Base-by-base conservation (phyloP, 305 asterid genomes). In the Fraxinus sp. region DNA sequence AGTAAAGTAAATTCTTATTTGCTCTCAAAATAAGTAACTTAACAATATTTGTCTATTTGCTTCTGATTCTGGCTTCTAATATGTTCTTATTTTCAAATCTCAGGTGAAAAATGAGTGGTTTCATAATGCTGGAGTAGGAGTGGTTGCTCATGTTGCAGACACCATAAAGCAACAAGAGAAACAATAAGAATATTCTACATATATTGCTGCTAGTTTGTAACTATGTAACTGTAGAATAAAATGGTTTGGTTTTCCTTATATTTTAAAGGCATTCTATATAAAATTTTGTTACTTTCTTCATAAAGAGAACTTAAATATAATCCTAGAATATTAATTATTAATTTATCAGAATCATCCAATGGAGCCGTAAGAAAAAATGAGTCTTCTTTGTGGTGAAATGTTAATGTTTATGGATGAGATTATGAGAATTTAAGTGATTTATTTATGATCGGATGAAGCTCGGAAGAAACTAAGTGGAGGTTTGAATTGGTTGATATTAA, bases 71-170 rank as follows among this genome's bases (percentile, higher is more conserved):
- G 55, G 55, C 55, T 44, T 44, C 55, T 44, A 24, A 7, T 73
- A 49, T 30, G 16, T 86, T 24, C 18, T 78, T 52, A 18, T 28
- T 57, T 57, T 7, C 2, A 14, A 3, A 62, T 77, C 14, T 41
- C 93, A 95, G 98, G 97, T 94, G 89, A 95, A 95, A 87, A 92
- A 88, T 46, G 98, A 87, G 72, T 87, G 93, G 91, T 79, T 94
- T 81, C 95, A 94, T 64, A 91, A 94, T 39, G 94, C 94, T 20
- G 98, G 98, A 75, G 90, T 93, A 10, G 98, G 93, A 72, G 98
- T 95, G 35, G 90, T 95, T 26, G 92, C 95, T 44, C 98, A 95
- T 89, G 98, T 95, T 80, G 94, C 94, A 7, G 97, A 95, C 78
- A 84, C 90, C 88, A 91, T 95, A 80, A 94, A 89, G 84, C 94